Evolutionary conservation across 2,329 filamentous ascomycete species (phyloP).

Genomic region (Aspergillus versicolor): DNA sequence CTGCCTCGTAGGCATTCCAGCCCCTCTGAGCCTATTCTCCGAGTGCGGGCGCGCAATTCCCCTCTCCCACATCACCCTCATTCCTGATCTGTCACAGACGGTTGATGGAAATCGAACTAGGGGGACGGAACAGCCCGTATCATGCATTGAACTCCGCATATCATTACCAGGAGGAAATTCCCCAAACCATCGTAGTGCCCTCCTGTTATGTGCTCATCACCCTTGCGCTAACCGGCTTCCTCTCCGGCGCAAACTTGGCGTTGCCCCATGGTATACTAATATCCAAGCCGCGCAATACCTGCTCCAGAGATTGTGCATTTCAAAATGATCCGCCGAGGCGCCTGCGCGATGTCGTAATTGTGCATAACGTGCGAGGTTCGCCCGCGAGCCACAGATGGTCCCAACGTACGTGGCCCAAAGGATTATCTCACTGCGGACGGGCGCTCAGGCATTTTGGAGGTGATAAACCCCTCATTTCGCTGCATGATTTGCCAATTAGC

Average conservation of each 20-base stretch:
- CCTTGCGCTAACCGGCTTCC: neutral
- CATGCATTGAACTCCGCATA: conserved; percentile 2
- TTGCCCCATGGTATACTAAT: neutral
- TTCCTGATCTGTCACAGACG: neutral
- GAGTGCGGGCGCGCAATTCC: neutral
- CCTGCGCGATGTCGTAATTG: conserved; percentile 28
- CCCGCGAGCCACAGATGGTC: conserved; percentile 4
- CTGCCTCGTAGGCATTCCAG: no score
- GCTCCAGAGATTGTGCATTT: neutral
- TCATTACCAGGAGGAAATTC: neutral
- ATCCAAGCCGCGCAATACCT: neutral
- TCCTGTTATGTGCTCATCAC: neutral
- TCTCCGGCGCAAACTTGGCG: neutral
- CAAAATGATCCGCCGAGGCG: conserved; percentile 1
- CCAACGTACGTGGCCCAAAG: conserved; percentile 23
- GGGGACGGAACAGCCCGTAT: neutral
- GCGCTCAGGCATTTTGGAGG: neutral
- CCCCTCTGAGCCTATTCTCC: neutral
- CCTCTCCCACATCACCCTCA: neutral
- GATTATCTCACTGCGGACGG: conserved; percentile 5
- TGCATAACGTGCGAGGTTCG: conserved; percentile 9
- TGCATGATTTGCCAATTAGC: neutral
- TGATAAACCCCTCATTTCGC: neutral
- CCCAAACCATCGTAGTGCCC: neutral
- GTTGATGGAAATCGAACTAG: neutral